Evolutionary conservation across 176 grass and related monocot genomes (phyloP).

Genomic region (Oryza longistaminata): DNA sequence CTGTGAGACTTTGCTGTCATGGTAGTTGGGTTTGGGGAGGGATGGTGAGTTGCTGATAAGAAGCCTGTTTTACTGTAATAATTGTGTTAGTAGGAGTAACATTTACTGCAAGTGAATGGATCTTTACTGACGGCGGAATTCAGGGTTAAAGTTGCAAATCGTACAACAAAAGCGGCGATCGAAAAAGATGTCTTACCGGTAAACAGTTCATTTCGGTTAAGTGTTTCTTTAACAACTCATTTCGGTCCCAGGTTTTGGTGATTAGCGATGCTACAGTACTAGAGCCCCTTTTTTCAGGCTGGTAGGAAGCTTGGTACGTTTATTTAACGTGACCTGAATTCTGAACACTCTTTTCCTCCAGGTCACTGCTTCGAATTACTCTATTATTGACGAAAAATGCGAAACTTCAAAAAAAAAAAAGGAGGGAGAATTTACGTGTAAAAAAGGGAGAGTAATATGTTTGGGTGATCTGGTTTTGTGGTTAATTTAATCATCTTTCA

Average conservation of each 20-base stretch:
- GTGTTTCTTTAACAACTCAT: neutral
- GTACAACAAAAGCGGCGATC: neutral
- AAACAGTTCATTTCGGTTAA: neutral
- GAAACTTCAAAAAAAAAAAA: no score
- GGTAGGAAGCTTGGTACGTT: neutral
- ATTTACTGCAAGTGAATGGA: neutral
- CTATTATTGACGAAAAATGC: no score
- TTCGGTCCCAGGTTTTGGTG: neutral
- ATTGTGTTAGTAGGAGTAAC: neutral
- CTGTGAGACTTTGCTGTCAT: conserved; percentile 3
- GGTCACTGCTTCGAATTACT: no score
- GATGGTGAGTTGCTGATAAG: neutral
- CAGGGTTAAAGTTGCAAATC: neutral
- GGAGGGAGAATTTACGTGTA: no score
- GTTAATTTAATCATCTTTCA: no score
- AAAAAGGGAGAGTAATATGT: no score
- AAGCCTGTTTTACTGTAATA: neutral
- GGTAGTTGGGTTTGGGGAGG: neutral
- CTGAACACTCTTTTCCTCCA: no score
- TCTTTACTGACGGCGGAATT: neutral
- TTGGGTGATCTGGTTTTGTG: neutral
- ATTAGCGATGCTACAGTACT: neutral
- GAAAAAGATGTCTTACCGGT: neutral
- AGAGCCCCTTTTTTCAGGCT: neutral
- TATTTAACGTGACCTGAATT: neutral